Conservation (phyloP, 2,329 filamentous ascomycete genomes). For the Hymenoscyphus linearis region DNA sequence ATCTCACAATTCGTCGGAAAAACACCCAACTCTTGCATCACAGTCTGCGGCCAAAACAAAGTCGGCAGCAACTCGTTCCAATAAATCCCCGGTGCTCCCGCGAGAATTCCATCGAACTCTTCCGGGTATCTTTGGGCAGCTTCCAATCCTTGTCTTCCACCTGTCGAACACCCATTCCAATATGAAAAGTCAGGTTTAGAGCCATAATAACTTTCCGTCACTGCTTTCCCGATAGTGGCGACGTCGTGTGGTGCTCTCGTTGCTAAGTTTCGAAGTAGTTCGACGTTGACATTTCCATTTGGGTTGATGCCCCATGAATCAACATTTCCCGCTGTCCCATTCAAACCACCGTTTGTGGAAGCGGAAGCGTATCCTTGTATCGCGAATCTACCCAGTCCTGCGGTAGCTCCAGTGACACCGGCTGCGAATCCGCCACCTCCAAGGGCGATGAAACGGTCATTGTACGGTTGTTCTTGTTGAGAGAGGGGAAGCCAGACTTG, state of each 20-base stretch:
- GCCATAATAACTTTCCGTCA: slow-evolving; percentile 33
- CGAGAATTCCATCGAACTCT: slow-evolving; percentile 37
- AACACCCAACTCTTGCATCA: slow-evolving; percentile 14
- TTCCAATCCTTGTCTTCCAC: slow-evolving; percentile 36
- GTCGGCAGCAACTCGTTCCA: slow-evolving; percentile 5
- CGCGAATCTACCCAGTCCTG: neutral
- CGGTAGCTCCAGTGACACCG: neutral
- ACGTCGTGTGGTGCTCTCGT: slow-evolving; percentile 33
- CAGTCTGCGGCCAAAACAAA: slow-evolving; percentile 12
- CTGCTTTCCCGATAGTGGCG: slow-evolving; percentile 32
- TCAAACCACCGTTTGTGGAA: neutral
- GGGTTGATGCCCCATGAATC: neutral
- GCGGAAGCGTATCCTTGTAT: neutral
- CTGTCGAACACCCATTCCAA: slow-evolving; percentile 36
- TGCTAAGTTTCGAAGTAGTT: slow-evolving; percentile 28
- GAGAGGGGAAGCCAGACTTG: neutral
- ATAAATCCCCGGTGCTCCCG: slow-evolving; percentile 36
- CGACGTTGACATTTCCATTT: neutral
- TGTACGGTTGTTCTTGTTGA: neutral
- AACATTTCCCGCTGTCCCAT: neutral
- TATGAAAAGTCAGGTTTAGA: slow-evolving; percentile 33
- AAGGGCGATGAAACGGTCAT: neutral
- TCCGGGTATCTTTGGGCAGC: slow-evolving; percentile 35
- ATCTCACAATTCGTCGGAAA: slow-evolving; percentile 13
- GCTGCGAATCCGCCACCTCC: neutral